These are phyloP conservation scores for Verticillium nonalfalfae DNA, from an alignment of 2,329 filamentous ascomycete genomes.

Conservation along the genomic window DNA sequence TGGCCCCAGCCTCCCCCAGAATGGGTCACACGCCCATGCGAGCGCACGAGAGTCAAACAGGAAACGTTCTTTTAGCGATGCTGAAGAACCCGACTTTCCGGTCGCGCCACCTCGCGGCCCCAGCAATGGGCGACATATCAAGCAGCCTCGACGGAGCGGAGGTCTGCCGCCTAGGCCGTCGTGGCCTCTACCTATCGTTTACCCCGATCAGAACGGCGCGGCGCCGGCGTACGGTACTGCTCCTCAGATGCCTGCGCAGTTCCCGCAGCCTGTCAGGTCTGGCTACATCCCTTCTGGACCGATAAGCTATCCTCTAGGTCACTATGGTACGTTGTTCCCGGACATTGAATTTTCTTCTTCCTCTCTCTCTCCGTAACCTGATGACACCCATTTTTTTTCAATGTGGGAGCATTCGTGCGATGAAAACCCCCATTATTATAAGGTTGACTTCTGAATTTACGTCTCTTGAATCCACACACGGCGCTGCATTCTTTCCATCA, in stretches of 20 bases:
- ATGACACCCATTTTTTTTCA: conserved; percentile 10
- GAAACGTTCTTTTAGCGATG: conserved; percentile 29
- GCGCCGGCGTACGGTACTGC: not conserved
- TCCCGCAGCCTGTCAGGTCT: conserved; percentile 58
- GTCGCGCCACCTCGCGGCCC: conserved; percentile 11
- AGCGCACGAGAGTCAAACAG: not conserved
- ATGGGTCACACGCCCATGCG: not conserved
- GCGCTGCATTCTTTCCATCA: not conserved
- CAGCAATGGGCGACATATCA: conserved; percentile 39
- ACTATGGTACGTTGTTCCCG: not conserved
- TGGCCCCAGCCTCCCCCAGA: not conserved
- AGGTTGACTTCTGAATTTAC: conserved; percentile 21
- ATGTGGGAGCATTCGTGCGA: conserved; percentile 12
- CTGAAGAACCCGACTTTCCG: conserved; percentile 10
- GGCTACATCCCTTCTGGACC: conserved; percentile 23
- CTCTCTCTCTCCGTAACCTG: conserved; percentile 5
- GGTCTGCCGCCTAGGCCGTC: conserved; percentile 6
- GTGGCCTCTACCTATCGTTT: not conserved
- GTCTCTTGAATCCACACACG: not conserved
- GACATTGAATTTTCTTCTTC: not conserved
- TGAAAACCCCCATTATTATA: conserved; percentile 13
- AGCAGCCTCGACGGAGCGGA: conserved; percentile 54
- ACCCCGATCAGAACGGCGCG: not conserved
- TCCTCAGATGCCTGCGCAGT: conserved; percentile 24
- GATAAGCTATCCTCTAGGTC: not conserved